These are phyloP conservation scores for Oryza australiensis DNA, from an alignment of 176 grass and related monocot genomes.

Conservation along the genomic window DNA sequence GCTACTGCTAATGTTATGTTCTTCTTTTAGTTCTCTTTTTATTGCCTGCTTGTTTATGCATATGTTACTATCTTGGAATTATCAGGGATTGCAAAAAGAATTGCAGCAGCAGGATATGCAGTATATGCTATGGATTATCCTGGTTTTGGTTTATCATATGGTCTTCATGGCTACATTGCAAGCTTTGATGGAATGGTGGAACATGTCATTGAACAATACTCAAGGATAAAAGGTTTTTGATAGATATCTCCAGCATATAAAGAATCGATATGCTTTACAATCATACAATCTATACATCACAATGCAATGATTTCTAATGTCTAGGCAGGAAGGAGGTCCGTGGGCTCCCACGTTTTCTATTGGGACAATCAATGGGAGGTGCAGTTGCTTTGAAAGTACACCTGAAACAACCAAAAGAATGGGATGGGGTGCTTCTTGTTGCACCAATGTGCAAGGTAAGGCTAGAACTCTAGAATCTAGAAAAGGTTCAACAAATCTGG, in stretches of 20 bases:
- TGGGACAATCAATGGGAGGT: conserved; percentile 99
- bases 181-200: conserved; percentile 97
- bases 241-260: conserved; percentile 18
- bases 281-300: conserved; percentile 24
- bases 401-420: conserved; percentile 72
- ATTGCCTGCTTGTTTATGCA: conserved; percentile 15
- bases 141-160: conserved; percentile 88
- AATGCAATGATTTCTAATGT: conserved; percentile 25
- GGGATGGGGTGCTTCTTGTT: conserved; percentile 92
- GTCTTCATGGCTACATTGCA: conserved; percentile 91
- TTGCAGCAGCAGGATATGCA: conserved; percentile 78
- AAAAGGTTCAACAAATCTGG: conserved; percentile 17
- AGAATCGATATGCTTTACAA: conserved; percentile 22
- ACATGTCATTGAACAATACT: conserved; percentile 96
- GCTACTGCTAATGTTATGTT: conserved; percentile 19
- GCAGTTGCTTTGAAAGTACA: conserved; percentile 92
- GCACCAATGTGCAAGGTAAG: conserved; percentile 98
- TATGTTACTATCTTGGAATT: conserved; percentile 36
- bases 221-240: conserved; percentile 64
- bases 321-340: conserved; percentile 60
- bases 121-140: conserved; percentile 99
- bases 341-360: conserved; percentile 66
- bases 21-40: conserved; percentile 14
- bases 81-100: conserved; percentile 82
- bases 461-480: conserved; percentile 2